Base-by-base conservation (phyloP, 192 early-diverging fungal species). In the Linnemannia schmuckeri region DNA sequence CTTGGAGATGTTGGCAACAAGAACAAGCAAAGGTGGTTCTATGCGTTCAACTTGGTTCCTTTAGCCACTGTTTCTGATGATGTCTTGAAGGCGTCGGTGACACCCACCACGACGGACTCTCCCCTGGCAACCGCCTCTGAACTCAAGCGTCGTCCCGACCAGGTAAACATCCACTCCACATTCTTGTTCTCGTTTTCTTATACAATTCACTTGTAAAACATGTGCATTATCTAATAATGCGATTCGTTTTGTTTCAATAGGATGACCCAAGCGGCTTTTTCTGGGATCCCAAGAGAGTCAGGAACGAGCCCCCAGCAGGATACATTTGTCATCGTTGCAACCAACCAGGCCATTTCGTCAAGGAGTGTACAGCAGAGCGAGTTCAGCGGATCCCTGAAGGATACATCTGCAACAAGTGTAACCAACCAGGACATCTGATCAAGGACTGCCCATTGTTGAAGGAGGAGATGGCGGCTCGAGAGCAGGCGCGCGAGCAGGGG, bases 21-120 rank as follows among this genome's bases (percentile, higher is more conserved):
- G 22, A 87, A 90, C 38, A 97, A 97, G 88, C 93, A 95, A 77
- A 80, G 94, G 87, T 99, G 97, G 97, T 97, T 97, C 81, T 99
- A 98, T 83, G 97, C 97, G 2, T 95, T 97, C 90, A 97, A 97
- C 68, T 83, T 97, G 30, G 91, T 87, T 2, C 97, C 97, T 18
- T 79, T 96, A 69, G 77, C 92, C 10, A 83, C 70, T 78, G 76
- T 79, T 69, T 35, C 40, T 49, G 40, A 79, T 61, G 70, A 89
- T 70, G 41, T 69, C 72, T 2, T 82, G 92, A 30, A 70, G 72
- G 13, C 63, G 63, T 33, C 76, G 37, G 49, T 95, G 93, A 55
- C 54, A 92, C 71, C 97, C 93, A 1, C 74, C 55, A 30, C 92
- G 76, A 84, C 95, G 90, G 27, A 91, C 91, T 78, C 73, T 72